A percentile compares a stretch with the other conserved stretches of the same genome.
phyloP scores from a whole-genome alignment of 2,329 filamentous ascomycete genomes.

The Coleophoma crateriformis region DNA sequence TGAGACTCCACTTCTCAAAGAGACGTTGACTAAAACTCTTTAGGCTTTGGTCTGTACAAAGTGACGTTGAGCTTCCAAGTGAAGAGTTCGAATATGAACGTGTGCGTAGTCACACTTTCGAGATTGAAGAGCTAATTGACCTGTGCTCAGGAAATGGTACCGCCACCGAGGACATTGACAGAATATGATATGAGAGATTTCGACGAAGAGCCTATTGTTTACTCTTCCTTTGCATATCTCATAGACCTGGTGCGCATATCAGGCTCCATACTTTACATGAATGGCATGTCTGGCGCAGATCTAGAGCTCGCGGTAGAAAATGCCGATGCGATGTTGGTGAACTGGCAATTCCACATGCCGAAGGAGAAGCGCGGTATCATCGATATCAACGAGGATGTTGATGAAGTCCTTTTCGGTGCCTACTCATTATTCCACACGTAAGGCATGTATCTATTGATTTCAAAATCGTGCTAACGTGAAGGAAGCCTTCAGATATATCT shows the following conservation, averaged over 20 bases:
- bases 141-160: constrained; percentile 19
- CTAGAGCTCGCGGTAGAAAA: constrained; percentile 23
- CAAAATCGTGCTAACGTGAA: too few relatives aligned
- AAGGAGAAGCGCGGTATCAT: constrained; percentile 33
- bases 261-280: constrained; percentile 25
- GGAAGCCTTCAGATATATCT: constrained; percentile 15
- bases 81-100: constrained; percentile 36
- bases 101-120: constrained; percentile 21
- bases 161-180: constrained; percentile 25
- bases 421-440: constrained; percentile 30
- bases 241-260: constrained; percentile 31
- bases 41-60: constrained; percentile 21
- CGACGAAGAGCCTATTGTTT: constrained; percentile 26
- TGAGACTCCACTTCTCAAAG: constrained; percentile 1
- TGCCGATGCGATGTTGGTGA: constrained; percentile 31
- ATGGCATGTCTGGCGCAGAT: constrained; percentile 17
- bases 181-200: constrained; percentile 31
- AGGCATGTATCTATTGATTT: constrained; percentile 8
- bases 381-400: constrained; percentile 29
- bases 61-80: constrained; percentile 32
- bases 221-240: constrained; percentile 33
- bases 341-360: constrained; percentile 32
- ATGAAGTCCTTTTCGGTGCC: constrained; percentile 32
- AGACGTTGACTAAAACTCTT: neutral
- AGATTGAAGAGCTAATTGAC: constrained; percentile 3